phyloP scores from a whole-genome alignment of 1,284 basidiomycete species.

The Marasmius fiardii region DNA sequence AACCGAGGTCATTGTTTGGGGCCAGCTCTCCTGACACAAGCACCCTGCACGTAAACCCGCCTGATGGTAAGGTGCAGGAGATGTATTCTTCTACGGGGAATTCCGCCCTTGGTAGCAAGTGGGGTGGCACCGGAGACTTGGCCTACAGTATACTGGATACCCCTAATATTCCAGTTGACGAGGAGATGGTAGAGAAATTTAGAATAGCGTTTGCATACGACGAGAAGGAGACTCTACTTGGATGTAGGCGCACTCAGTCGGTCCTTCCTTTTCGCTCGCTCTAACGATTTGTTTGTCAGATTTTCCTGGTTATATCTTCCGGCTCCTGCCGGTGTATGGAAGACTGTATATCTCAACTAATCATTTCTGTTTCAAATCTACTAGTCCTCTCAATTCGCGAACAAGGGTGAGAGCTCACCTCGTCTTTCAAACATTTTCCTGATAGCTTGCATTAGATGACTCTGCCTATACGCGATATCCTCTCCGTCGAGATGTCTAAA shows the following conservation, averaged over 20 bases:
- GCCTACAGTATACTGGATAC: constrained; percentile 76
- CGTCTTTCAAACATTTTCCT: constrained; percentile 5
- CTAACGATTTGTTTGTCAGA: constrained; percentile 46
- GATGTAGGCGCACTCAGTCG: constrained; percentile 54
- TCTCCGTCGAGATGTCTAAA: constrained; percentile 81
- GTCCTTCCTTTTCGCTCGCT: too few relatives aligned
- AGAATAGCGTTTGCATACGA: constrained; percentile 78
- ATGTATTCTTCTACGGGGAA: constrained; percentile 49
- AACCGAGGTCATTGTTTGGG: constrained; percentile 25
- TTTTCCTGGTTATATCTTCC: constrained; percentile 84
- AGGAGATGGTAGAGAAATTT: constrained; percentile 73
- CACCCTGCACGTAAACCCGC: constrained; percentile 16
- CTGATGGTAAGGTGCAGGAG: constrained; percentile 41
- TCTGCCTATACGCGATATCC: constrained; percentile 84
- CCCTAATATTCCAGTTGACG: constrained; percentile 58
- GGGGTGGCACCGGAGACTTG: constrained; percentile 49
- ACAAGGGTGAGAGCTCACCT: constrained; percentile 58
- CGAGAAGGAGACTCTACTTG: constrained; percentile 81
- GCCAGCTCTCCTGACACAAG: constrained; percentile 23
- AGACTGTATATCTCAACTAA: constrained; percentile 85
- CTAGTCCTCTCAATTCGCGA: constrained; percentile 67
- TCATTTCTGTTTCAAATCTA: constrained; percentile 88
- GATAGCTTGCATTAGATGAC: constrained; percentile 69
- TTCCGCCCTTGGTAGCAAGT: constrained; percentile 23
- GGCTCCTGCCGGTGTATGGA: constrained; percentile 83